phyloP scores from a whole-genome alignment of 345 rosid genomes.

The Ricinus communis region DNA sequence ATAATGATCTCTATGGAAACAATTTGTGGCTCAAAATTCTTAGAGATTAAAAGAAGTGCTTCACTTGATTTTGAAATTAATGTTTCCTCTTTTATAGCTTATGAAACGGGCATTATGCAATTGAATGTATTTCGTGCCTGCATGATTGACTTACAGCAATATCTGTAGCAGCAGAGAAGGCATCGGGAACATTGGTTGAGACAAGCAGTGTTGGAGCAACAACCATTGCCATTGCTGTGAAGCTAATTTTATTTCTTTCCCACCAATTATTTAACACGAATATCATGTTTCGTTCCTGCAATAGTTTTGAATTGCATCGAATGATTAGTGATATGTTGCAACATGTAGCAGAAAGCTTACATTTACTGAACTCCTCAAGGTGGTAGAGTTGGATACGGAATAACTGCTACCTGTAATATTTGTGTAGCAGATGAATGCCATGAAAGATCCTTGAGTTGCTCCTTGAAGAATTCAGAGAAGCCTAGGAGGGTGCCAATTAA shows the following conservation, averaged over 20 bases:
- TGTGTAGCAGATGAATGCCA: slow-evolving; percentile 13
- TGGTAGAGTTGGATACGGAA: no score
- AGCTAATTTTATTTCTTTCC: slow-evolving; percentile 40
- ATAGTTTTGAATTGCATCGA: not conserved
- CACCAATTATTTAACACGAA: slow-evolving; percentile 31
- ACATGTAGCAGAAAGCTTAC: no score
- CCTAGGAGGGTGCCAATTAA: slow-evolving; percentile 54
- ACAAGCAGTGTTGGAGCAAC: slow-evolving; percentile 51
- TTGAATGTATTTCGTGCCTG: not conserved
- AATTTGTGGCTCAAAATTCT: no score
- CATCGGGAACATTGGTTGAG: slow-evolving; percentile 58
- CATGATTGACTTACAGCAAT: slow-evolving; percentile 48
- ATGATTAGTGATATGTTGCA: no score
- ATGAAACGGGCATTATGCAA: not conserved
- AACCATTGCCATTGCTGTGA: slow-evolving; percentile 45
- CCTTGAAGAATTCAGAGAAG: slow-evolving; percentile 68
- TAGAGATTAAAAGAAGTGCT: no score
- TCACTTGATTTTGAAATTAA: not conserved
- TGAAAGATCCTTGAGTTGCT: slow-evolving; percentile 40
- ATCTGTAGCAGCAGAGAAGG: slow-evolving; percentile 63
- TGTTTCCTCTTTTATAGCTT: not conserved
- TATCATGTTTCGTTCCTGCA: slow-evolving; percentile 23
- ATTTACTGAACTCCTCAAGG: no score
- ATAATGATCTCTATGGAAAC: no score
- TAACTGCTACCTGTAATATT: slow-evolving; percentile 18